Percentiles rank a stretch among this genome's conserved stretches.
phyloP scores from a whole-genome alignment of 345 rosid genomes.

The Dimocarpus longan region DNA sequence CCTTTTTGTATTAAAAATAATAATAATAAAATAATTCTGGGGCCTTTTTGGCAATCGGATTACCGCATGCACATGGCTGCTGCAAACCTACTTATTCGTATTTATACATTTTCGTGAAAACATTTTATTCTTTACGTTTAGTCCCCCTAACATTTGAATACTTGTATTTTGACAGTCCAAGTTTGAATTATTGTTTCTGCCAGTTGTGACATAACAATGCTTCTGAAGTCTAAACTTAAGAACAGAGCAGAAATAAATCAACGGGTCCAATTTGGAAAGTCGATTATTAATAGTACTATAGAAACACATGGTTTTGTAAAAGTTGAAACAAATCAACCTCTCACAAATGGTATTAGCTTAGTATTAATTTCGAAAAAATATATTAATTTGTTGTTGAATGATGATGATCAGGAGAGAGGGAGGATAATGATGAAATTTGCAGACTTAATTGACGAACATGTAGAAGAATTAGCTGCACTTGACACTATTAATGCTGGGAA shows the following conservation, averaged over 20 bases:
- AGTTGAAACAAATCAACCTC: too few species aligned
- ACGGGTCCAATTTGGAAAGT: too few species aligned
- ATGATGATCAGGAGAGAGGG: constrained; percentile 54
- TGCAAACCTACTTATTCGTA: too few species aligned
- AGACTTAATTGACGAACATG: constrained; percentile 59
- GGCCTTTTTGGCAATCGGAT: too few species aligned
- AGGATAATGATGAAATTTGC: constrained; percentile 62
- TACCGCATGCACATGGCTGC: too few species aligned
- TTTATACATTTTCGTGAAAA: too few species aligned
- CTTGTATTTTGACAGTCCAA: not conserved
- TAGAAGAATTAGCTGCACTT: constrained; percentile 69
- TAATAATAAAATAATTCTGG: too few species aligned
- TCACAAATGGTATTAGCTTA: not conserved
- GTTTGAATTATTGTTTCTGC: not conserved
- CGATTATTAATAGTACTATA: too few species aligned
- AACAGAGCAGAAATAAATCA: too few species aligned
- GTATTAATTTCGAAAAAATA: not conserved
- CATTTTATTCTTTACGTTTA: not conserved
- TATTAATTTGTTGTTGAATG: not conserved
- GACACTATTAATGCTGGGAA: constrained; percentile 77
- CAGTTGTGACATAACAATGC: too few species aligned
- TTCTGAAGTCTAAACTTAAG: too few species aligned
- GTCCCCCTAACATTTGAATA: not conserved
- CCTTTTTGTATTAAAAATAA: too few species aligned
- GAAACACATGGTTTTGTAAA: not conserved